A percentile compares a stretch with the other conserved stretches of the same genome.
Conservation (phyloP, 805 yeast genomes). For the Suhomyces emberorum region DNA sequence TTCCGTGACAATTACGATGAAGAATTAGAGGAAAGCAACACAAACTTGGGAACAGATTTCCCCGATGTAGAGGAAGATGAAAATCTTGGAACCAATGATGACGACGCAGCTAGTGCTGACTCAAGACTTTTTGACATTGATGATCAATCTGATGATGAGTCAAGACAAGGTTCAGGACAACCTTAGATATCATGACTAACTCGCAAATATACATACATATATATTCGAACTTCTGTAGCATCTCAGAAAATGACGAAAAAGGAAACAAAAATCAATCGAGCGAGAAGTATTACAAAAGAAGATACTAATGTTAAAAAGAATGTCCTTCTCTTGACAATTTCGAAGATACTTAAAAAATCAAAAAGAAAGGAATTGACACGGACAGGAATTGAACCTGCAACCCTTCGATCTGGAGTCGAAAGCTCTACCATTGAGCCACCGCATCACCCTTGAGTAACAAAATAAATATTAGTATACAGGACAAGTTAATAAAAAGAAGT, state of each 20-base stretch:
- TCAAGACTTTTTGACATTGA: conserved; percentile 31
- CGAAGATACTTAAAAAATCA: neutral
- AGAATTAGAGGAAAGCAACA: conserved; percentile 32
- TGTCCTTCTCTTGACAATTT: too few species aligned
- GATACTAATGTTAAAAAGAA: too few species aligned
- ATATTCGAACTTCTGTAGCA: too few species aligned
- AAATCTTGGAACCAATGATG: conserved; percentile 8
- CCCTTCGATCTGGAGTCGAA: conserved; percentile 19
- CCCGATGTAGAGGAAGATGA: conserved; percentile 21
- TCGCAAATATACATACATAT: too few species aligned
- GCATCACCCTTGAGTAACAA: conserved; percentile 16
- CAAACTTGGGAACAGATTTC: conserved; percentile 14
- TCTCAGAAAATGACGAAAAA: too few species aligned
- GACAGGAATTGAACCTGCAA: conserved; percentile 23
- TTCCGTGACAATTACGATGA: conserved; percentile 41
- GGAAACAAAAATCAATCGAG: too few species aligned
- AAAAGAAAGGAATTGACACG: conserved; percentile 15
- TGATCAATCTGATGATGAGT: conserved; percentile 21
- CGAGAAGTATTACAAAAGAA: too few species aligned
- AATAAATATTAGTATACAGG: too few species aligned
- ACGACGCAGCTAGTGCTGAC: conserved; percentile 13
- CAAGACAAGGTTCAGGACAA: too few species aligned
- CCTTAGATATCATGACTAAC: too few species aligned
- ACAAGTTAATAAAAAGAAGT: too few species aligned
- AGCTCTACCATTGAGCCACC: conserved; percentile 24